Conservation (phyloP, 345 rosid genomes). For the Ceriops tagal region DNA sequence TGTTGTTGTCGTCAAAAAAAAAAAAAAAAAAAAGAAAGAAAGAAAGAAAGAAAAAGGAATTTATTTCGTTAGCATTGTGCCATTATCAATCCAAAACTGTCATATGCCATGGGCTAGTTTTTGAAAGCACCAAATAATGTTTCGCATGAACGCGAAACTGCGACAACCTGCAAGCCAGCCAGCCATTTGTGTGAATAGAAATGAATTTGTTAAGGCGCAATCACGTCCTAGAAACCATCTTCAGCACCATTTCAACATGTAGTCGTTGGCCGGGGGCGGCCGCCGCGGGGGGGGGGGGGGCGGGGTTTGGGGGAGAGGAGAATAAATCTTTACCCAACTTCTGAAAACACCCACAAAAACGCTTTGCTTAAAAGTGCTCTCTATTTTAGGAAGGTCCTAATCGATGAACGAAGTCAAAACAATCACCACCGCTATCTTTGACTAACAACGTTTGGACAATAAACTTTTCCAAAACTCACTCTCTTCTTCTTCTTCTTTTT, state of each 20-base stretch:
- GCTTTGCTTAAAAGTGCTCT: not conserved
- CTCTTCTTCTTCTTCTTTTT: not conserved
- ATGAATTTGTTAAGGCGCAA: not conserved
- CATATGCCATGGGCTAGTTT: not conserved
- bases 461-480: constrained; percentile 1
- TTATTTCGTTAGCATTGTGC: not conserved
- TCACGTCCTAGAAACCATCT: not conserved
- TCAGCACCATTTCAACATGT: too few relatives aligned
- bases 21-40: too few relatives aligned
- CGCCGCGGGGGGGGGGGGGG: too few relatives aligned
- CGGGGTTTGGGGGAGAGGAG: too few relatives aligned
- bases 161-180: not conserved
- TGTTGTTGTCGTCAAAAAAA: too few relatives aligned
- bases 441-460: constrained; percentile 4
- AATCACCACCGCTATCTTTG: constrained; percentile 18
- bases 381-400: constrained; percentile 21
- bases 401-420: constrained; percentile 33
- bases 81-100: not conserved
- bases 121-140: not conserved
- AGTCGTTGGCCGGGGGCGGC: too few relatives aligned
- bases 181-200: not conserved
- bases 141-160: not conserved
- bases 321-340: not conserved
- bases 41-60: too few relatives aligned
- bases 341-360: not conserved